Percentiles rank a stretch among this genome's conserved stretches.
Evolutionary conservation across 805 yeast genomes (phyloP).

Genomic region (Hanseniaspora jakobsenii): DNA sequence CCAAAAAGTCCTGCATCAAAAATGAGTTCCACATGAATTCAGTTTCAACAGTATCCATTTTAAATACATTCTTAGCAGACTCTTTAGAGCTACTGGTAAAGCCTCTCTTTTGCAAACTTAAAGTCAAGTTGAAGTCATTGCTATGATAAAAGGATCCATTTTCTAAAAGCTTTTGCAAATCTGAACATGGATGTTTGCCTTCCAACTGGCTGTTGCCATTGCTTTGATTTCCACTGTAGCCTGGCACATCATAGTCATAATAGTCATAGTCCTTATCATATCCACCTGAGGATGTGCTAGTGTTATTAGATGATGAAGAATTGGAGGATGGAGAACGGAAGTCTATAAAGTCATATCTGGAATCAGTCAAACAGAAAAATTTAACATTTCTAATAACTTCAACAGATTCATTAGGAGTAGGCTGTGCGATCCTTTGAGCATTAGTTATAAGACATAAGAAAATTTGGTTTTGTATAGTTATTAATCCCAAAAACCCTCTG

Average conservation of each 20-base stretch:
- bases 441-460: constrained; percentile 74
- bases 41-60: constrained; percentile 53
- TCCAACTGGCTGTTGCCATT: too few relatives aligned
- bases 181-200: constrained; percentile 71
- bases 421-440: constrained; percentile 65
- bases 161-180: constrained; percentile 59
- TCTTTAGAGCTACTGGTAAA: constrained; percentile 23
- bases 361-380: constrained; percentile 59
- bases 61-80: constrained; percentile 33
- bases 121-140: constrained; percentile 82
- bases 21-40: constrained; percentile 96
- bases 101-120: constrained; percentile 70
- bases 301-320: constrained; percentile 27
- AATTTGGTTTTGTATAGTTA: constrained; percentile 52
- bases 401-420: constrained; percentile 67
- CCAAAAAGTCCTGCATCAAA: constrained; percentile 70
- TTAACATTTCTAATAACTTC: constrained; percentile 76
- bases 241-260: constrained; percentile 3
- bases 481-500: constrained; percentile 69
- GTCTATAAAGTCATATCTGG: constrained; percentile 70
- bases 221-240: not conserved
- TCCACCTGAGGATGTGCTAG: constrained; percentile 1
- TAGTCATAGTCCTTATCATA: constrained; percentile 4
- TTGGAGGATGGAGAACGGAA: constrained; percentile 49
- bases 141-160: constrained; percentile 90